Percentiles rank a stretch among this genome's conserved stretches.
Conservation (phyloP, 2,329 filamentous ascomycete genomes). For the Epichloe festucae region DNA sequence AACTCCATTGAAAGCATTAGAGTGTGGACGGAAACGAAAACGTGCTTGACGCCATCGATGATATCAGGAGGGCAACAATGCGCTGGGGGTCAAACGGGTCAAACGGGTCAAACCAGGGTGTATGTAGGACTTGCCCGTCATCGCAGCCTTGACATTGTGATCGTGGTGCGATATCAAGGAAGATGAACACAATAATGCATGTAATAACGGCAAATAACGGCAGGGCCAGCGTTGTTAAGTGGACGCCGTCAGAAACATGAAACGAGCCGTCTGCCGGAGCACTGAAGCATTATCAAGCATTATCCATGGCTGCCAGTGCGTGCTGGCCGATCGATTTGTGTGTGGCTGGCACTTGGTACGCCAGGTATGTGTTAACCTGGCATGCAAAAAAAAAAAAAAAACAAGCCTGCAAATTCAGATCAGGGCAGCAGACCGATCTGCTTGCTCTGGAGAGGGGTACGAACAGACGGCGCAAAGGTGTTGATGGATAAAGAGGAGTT, state of each 20-base stretch:
- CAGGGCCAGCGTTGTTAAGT: not conserved
- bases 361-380: no score
- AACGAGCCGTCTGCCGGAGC: not conserved
- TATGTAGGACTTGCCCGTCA: not conserved
- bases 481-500: not conserved
- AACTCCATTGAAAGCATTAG: slow-evolving; percentile 1
- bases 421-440: no score
- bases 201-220: not conserved
- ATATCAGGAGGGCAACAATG: not conserved
- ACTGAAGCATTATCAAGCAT: no score
- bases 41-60: not conserved
- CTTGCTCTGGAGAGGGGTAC: not conserved
- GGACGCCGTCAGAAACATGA: not conserved
- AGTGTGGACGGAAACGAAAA: not conserved
- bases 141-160: not conserved
- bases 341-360: not conserved
- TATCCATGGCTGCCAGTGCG: not conserved
- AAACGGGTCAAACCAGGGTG: not conserved
- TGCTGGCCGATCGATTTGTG: not conserved
- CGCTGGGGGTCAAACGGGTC: not conserved
- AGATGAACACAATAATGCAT: not conserved
- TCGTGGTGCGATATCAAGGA: not conserved
- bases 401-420: no score
- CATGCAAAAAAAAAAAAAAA: no score
- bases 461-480: not conserved